Conservation (phyloP, 2,329 filamentous ascomycete species). For the Ascochyta pisi region DNA sequence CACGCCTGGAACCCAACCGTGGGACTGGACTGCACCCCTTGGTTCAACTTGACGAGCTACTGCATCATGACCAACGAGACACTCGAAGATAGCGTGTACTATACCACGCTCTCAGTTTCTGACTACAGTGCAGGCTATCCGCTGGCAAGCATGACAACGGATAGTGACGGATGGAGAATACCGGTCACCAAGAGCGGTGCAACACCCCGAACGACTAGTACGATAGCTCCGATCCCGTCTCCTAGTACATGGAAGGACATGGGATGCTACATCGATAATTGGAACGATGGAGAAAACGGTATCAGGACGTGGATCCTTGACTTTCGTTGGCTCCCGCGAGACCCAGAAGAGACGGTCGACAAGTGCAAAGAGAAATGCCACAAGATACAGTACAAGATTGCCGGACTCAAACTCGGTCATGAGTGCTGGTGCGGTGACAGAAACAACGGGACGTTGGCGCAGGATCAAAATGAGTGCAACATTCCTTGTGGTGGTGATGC, state of each 20-base stretch:
- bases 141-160: not conserved
- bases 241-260: not conserved
- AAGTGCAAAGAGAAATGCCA: constrained; percentile 10
- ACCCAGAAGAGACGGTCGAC: not conserved
- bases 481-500: constrained; percentile 3
- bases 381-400: not conserved
- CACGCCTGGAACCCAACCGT: constrained; percentile 13
- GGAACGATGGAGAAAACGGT: not conserved
- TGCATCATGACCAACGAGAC: constrained; percentile 1
- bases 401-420: constrained; percentile 1
- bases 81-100: not conserved
- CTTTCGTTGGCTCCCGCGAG: not conserved
- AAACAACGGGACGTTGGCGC: constrained; percentile 1
- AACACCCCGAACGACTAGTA: not conserved
- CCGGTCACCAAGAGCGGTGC: not conserved
- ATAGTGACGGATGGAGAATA: constrained; percentile 4
- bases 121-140: not conserved
- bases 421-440: constrained; percentile 8
- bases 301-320: not conserved
- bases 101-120: not conserved
- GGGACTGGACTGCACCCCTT: constrained; percentile 5
- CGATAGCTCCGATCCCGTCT: not conserved
- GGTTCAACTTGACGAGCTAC: not conserved
- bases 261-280: constrained; percentile 7
- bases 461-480: constrained; percentile 3